Evolutionary conservation across 2,329 filamentous ascomycete genomes (phyloP).

Genomic region (Intubia oerlemansii): DNA sequence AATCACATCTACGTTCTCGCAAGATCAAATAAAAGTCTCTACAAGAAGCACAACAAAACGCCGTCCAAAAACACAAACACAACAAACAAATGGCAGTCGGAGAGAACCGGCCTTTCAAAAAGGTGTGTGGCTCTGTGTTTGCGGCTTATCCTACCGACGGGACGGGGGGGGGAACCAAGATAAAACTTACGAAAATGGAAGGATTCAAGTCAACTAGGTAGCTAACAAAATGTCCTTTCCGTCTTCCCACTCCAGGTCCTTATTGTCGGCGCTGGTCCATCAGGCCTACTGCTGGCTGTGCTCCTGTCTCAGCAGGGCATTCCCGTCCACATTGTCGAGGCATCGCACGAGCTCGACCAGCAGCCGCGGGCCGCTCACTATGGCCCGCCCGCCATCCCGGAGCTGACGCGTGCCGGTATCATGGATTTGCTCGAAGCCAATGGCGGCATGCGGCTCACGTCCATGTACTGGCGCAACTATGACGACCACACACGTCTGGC

Average conservation of each 20-base stretch:
- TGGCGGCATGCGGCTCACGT: constrained; percentile 18
- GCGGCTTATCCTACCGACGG: too few relatives aligned
- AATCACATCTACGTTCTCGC: too few relatives aligned
- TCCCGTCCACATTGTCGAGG: constrained; percentile 32
- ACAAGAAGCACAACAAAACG: too few relatives aligned
- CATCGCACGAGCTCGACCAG: constrained; percentile 28
- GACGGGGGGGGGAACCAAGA: neutral
- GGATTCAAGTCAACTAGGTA: too few relatives aligned
- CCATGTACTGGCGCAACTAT: constrained; percentile 18
- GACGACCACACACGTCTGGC: constrained; percentile 16
- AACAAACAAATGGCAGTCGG: too few relatives aligned
- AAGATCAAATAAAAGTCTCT: too few relatives aligned
- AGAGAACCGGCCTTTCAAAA: too few relatives aligned
- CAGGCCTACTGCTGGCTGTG: constrained; percentile 25
- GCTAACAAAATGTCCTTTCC: too few relatives aligned
- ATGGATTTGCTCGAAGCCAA: constrained; percentile 20
- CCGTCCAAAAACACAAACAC: too few relatives aligned
- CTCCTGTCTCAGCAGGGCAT: constrained; percentile 31
- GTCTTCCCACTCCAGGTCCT: constrained; percentile 15
- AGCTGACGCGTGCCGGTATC: constrained; percentile 36
- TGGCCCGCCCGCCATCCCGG: constrained; percentile 32
- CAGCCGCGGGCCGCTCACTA: constrained; percentile 43
- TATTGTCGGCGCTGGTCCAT: constrained; percentile 27
- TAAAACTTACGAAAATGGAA: neutral
- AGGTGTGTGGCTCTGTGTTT: too few relatives aligned